phyloP scores from a whole-genome alignment of 345 rosid species.

The Angophora floribunda region DNA sequence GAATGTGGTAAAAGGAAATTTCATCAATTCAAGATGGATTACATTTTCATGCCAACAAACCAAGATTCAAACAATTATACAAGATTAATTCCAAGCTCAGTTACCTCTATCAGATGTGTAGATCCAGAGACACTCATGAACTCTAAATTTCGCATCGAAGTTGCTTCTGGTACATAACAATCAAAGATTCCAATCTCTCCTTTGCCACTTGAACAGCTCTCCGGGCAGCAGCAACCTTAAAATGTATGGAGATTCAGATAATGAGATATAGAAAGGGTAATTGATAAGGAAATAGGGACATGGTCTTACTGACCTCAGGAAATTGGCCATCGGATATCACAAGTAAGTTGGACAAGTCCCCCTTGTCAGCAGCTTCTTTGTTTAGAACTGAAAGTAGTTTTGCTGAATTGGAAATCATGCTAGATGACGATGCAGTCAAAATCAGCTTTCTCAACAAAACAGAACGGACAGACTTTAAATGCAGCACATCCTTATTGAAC shows the following conservation, averaged over 20 bases:
- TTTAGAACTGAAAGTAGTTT: conserved; percentile 59
- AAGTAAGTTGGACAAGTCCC: conserved; percentile 55
- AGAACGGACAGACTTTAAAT: conserved; percentile 25
- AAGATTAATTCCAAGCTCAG: not conserved
- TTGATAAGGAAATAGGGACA: not conserved
- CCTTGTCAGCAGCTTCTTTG: conserved; percentile 73
- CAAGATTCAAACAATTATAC: not conserved
- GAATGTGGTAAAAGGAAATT: not conserved
- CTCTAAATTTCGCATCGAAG: conserved; percentile 41
- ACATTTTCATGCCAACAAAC: not conserved
- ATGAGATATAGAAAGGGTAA: not conserved
- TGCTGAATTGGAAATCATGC: conserved; percentile 50
- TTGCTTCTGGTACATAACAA: conserved; percentile 33
- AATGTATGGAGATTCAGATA: not conserved
- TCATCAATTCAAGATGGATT: not conserved
- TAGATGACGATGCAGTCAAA: conserved; percentile 58
- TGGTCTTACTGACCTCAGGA: conserved; percentile 47
- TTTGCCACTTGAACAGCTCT: conserved; percentile 49
- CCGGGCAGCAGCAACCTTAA: conserved; percentile 62
- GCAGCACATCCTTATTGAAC: conserved; percentile 8
- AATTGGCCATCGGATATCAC: conserved; percentile 47
- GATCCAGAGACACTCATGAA: conserved; percentile 49
- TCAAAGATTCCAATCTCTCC: conserved; percentile 50
- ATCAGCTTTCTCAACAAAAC: conserved; percentile 55
- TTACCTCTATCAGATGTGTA: conserved; percentile 68